Percentiles rank a stretch among this genome's conserved stretches.
phyloP scores from a whole-genome alignment of 371 early-diverging fungal species.

The Conidiobolus coronatus region DNA sequence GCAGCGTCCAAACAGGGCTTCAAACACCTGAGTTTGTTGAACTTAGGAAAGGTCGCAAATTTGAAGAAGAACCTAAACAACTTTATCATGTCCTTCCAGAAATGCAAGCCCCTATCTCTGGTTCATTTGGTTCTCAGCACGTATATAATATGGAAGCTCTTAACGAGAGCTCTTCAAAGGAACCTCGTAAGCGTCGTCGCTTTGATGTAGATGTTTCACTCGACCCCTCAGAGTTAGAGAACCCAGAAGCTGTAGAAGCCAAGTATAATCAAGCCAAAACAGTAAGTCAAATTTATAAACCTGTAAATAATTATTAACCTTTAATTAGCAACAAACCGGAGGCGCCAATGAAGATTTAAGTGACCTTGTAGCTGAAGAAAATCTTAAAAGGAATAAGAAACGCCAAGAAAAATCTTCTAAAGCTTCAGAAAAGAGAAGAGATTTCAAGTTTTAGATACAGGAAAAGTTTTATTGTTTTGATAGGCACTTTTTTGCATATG shows the following conservation, averaged over 20 bases:
- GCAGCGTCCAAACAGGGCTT: constrained; percentile 55
- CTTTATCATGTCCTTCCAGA: constrained; percentile 79
- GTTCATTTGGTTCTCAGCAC: constrained; percentile 88
- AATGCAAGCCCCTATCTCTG: constrained; percentile 40
- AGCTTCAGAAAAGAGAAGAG: constrained; percentile 6
- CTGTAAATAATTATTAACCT: background rate
- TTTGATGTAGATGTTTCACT: constrained; percentile 41
- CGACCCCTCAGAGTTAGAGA: constrained; percentile 52
- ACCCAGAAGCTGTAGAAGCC: constrained; percentile 18
- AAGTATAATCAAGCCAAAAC: background rate
- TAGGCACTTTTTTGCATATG: too few species aligned
- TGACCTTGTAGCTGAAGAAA: constrained; percentile 77
- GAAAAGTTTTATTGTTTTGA: too few species aligned
- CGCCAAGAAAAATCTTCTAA: constrained; percentile 22
- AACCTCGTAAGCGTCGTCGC: constrained; percentile 24
- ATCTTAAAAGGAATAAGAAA: constrained; percentile 36
- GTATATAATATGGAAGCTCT: constrained; percentile 54
- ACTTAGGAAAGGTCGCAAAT: constrained; percentile 41
- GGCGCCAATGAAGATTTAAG: constrained; percentile 41
- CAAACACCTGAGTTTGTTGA: constrained; percentile 86
- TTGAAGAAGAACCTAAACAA: constrained; percentile 36
- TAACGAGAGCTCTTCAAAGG: constrained; percentile 8
- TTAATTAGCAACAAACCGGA: constrained; percentile 13
- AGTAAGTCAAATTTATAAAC: background rate
- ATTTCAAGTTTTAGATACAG: constrained; percentile 8